Evolutionary conservation across 75 land plant genomes (phyloP), one percentile per base, ranked within the genome.

Genomic region (Pseudotsuga menziesii): DNA sequence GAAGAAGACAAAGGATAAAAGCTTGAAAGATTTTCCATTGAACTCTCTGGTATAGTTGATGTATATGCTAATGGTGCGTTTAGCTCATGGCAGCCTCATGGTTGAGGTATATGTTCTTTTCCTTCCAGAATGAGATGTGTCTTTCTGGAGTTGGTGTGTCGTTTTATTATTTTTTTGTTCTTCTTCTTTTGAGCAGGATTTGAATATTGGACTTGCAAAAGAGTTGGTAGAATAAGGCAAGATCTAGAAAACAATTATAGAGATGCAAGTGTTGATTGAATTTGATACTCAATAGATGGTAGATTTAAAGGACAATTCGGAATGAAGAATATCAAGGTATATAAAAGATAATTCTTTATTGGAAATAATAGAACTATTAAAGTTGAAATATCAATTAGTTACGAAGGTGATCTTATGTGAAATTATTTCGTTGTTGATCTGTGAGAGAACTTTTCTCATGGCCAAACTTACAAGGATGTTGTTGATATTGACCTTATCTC

Each of bases 61-160:
- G 88, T 86, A 17, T 86, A 80, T 35, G 86, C 84, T 36, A 86
- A 86, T 56, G 88, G 84, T 61, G 88, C 88, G 19, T 86, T 86
- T 77, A 86, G 88, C 6, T 86, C 88, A 56, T 86, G 86, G 88
- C 86, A 86, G 58, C 78, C 88, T 14, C 88, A 86, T 54, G 83
- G 82, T 25, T 32, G 78, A 86, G 87, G 88, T 86, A 39, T 54
- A 4, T 6, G 9, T 48, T 11, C 2, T 48, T 48, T 48, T 9
- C 54, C 54, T 11, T 48, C 54, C 12, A 9, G 54, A 9, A 0
- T 48, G 54, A 48, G 11, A 11, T 29, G 0, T 48, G 12, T 48
- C 1, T 9, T 11, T 48, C 0, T 9, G 61, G 4, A 60, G 8
- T 5, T 60, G 20, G 4, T 60, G 1, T 60, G 4, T 19, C 5